A percentile compares a stretch with the other conserved stretches of the same genome.
phyloP scores from a whole-genome alignment of 352 stramenopile genomes.

The Phytophthora litchii region DNA sequence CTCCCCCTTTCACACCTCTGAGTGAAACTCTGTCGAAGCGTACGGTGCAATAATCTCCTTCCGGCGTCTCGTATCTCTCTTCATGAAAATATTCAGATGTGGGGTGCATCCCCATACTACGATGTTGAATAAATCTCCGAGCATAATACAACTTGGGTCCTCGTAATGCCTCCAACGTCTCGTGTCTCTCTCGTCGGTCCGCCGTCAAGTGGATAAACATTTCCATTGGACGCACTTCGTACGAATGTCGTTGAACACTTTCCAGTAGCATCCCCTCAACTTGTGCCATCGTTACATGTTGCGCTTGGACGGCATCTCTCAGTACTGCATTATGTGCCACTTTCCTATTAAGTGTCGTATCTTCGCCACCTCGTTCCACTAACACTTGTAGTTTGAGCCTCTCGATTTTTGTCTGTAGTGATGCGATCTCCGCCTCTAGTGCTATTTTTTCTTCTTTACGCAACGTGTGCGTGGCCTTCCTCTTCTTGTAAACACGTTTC shows the following conservation, averaged over 20 bases:
- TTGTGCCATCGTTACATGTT: slow-evolving; percentile 32
- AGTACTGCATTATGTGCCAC: slow-evolving; percentile 21
- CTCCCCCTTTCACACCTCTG: slow-evolving; percentile 24
- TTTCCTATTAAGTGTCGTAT: slow-evolving; percentile 5
- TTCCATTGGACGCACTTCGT: slow-evolving; percentile 33
- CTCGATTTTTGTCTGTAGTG: slow-evolving; percentile 29
- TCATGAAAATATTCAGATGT: slow-evolving; percentile 37
- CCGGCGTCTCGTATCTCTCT: slow-evolving; percentile 44
- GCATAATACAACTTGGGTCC: slow-evolving; percentile 35
- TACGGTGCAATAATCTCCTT: slow-evolving; percentile 47
- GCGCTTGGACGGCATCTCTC: slow-evolving; percentile 26
- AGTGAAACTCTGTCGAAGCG: slow-evolving; percentile 54
- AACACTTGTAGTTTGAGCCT: slow-evolving; percentile 26
- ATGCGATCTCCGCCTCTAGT: slow-evolving; percentile 18
- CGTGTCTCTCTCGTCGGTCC: slow-evolving; percentile 35
- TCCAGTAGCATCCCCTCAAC: slow-evolving; percentile 24
- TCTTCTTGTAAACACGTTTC: slow-evolving; percentile 29
- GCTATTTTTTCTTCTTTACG: slow-evolving; percentile 35
- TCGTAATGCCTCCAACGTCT: slow-evolving; percentile 32
- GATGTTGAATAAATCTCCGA: slow-evolving; percentile 36
- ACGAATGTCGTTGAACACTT: slow-evolving; percentile 25
- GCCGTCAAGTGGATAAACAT: slow-evolving; percentile 31
- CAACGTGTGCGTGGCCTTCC: slow-evolving; percentile 27
- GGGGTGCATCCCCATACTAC: slow-evolving; percentile 35
- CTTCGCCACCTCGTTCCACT: slow-evolving; percentile 17